Evolutionary conservation across 139 green algal genomes (phyloP).

Genomic region (Nannochloris sp.): DNA sequence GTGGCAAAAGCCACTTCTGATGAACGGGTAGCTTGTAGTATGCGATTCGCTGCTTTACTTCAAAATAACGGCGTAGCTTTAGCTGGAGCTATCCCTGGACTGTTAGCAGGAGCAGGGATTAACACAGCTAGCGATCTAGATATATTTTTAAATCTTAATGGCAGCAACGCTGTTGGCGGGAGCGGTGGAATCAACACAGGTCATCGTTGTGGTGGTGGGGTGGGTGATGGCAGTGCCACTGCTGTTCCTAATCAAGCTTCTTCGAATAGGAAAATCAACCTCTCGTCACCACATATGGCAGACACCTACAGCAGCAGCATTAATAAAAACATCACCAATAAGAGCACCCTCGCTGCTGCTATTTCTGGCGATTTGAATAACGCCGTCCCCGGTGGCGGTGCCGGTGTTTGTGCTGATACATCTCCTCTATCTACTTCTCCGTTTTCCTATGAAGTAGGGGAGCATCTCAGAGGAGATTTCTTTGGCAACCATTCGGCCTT

Average conservation of each 20-base stretch:
- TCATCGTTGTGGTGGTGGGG: no score
- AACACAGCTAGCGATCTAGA: no score
- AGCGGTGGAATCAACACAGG: no score
- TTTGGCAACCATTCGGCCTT: conserved; percentile 7
- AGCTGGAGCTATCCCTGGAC: not conserved
- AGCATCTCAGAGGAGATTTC: conserved; percentile 8
- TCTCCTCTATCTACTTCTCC: not conserved
- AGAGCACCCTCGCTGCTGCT: no score
- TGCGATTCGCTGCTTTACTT: conserved; percentile 18
- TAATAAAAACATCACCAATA: no score
- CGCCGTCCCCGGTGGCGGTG: not conserved
- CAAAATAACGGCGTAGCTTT: conserved; percentile 1
- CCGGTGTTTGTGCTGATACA: not conserved
- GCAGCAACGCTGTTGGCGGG: no score
- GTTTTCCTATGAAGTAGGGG: conserved; percentile 15
- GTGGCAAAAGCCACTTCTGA: conserved; percentile 6
- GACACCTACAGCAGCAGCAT: no score
- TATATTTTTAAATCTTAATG: no score
- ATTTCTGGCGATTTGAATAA: no score
- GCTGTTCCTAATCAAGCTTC: not conserved
- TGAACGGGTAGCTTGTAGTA: conserved; percentile 12
- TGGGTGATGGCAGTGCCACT: not conserved
- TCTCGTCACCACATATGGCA: no score
- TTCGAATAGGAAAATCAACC: no score
- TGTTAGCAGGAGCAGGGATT: not conserved